These are phyloP conservation scores for Pelargonium australe DNA, from an alignment of 441 rosid species.

Conservation along the genomic window DNA sequence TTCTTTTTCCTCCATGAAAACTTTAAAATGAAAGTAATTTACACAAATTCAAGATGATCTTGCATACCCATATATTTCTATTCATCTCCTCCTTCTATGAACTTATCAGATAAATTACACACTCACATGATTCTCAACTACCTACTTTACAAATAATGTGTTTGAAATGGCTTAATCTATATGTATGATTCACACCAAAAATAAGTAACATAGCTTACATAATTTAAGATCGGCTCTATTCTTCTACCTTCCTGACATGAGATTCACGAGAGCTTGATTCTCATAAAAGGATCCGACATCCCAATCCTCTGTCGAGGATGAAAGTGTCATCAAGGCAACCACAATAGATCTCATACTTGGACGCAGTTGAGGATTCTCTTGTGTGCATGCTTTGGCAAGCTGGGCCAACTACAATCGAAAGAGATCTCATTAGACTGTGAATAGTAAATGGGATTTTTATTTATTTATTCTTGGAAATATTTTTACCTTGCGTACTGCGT, in stretches of 20 bases:
- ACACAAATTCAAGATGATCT: too few species aligned
- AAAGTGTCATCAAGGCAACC: constrained; percentile 80
- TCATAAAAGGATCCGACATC: constrained; percentile 68
- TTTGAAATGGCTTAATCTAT: neutral
- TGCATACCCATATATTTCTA: too few species aligned
- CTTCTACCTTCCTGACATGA: constrained; percentile 67
- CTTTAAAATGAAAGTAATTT: too few species aligned
- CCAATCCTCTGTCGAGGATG: constrained; percentile 78
- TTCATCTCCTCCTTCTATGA: neutral
- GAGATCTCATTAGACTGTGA: neutral
- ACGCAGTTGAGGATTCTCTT: constrained; percentile 61
- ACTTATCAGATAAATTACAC: neutral
- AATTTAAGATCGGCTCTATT: neutral
- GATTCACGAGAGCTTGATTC: constrained; percentile 56
- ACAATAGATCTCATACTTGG: constrained; percentile 86
- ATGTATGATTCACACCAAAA: neutral
- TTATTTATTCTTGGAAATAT: neutral
- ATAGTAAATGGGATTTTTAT: neutral
- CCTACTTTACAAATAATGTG: neutral
- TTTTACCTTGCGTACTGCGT: constrained; percentile 62
- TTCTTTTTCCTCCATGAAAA: too few species aligned
- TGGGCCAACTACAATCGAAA: constrained; percentile 59
- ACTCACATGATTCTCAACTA: neutral
- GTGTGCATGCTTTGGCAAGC: constrained; percentile 79
- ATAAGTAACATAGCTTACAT: neutral